Conservation (phyloP, 352 stramenopile genomes). For the Phytopythium litorale region DNA sequence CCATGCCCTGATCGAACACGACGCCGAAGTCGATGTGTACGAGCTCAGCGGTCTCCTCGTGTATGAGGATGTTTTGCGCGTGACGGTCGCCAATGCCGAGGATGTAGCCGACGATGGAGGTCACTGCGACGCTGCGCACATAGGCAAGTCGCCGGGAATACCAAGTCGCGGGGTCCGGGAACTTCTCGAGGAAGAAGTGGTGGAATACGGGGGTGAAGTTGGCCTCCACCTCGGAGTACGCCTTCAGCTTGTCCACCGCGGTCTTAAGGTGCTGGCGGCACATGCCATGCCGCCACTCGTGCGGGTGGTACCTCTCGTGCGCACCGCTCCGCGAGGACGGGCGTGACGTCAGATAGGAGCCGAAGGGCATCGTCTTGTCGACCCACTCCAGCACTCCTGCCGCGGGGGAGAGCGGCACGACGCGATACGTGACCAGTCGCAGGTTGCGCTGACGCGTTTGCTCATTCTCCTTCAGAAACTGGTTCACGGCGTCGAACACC, state of each 20-base stretch:
- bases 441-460: constrained; percentile 67
- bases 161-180: constrained; percentile 93
- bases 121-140: constrained; percentile 95
- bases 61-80: constrained; percentile 98
- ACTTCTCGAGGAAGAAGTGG: constrained; percentile 98
- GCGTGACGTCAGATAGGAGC: constrained; percentile 84
- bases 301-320: constrained; percentile 94
- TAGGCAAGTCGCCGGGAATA: constrained; percentile 92
- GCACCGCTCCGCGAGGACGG: constrained; percentile 56
- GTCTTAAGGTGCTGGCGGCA: constrained; percentile 82
- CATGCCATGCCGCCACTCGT: constrained; percentile 89
- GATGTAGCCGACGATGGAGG: constrained; percentile 96
- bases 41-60: constrained; percentile 96
- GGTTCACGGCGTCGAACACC: constrained; percentile 88
- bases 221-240: constrained; percentile 90
- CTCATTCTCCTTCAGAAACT: constrained; percentile 75
- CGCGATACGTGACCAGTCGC: constrained; percentile 95
- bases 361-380: constrained; percentile 94
- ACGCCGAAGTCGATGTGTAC: constrained; percentile 99
- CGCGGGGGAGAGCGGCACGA: constrained; percentile 87
- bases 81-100: constrained; percentile 98
- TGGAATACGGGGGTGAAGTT: constrained; percentile 97
- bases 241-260: constrained; percentile 64
- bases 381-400: constrained; percentile 99
- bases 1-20: constrained; percentile 98